Evolutionary conservation across 805 yeast genomes (phyloP).

Genomic region (Lipomyces oligophaga): DNA sequence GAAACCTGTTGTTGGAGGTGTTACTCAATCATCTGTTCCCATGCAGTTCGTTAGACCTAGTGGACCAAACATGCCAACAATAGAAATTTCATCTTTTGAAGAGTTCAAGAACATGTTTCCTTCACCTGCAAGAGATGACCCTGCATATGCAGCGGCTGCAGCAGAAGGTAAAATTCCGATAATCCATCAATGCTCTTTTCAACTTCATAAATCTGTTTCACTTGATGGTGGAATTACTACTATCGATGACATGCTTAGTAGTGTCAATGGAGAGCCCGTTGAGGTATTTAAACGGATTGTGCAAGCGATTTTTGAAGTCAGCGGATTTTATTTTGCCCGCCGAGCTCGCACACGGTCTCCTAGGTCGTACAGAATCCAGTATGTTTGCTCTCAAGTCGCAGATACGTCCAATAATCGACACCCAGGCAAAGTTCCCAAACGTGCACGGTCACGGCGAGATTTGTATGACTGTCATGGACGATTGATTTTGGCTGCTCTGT

Average conservation of each 20-base stretch:
- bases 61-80: not conserved
- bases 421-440: conserved; percentile 11
- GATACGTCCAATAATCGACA: conserved; percentile 23
- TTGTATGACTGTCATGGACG: conserved; percentile 24
- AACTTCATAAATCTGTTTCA: conserved; percentile 15
- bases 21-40: not conserved
- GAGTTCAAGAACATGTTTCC: conserved; percentile 17
- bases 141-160: conserved; percentile 2
- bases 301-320: conserved; percentile 16
- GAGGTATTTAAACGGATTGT: conserved; percentile 16
- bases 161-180: conserved; percentile 2
- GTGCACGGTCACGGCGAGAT: conserved; percentile 21
- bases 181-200: conserved; percentile 10
- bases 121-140: conserved; percentile 5
- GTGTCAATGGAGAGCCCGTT: conserved; percentile 38
- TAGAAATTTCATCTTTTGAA: conserved; percentile 7
- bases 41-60: not conserved
- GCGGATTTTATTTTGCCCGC: conserved; percentile 25
- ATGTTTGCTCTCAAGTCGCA: conserved; percentile 27
- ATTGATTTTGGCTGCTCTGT: conserved; percentile 20
- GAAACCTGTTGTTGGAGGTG: not conserved
- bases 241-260: conserved; percentile 60
- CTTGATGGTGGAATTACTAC: conserved; percentile 50
- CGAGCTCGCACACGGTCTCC: conserved; percentile 20
- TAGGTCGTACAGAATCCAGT: conserved; percentile 22